These are phyloP conservation scores for Stachybotrys elegans DNA, from an alignment of 2,329 filamentous ascomycete species.

Conservation along the genomic window DNA sequence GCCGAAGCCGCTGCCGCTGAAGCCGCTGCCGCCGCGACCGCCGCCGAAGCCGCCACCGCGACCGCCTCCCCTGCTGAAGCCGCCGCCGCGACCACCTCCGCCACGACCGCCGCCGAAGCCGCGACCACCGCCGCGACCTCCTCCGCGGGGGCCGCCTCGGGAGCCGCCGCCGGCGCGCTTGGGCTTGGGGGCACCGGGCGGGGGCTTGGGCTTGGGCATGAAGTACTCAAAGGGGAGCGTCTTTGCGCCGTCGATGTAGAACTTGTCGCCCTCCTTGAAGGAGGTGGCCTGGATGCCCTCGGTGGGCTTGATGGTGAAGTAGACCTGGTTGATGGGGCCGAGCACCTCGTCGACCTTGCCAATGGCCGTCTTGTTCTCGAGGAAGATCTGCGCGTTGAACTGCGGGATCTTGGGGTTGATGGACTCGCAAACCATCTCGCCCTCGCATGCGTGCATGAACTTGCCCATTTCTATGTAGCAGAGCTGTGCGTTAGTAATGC, in stretches of 20 bases:
- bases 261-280: conserved; percentile 96
- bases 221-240: conserved; percentile 93
- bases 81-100: conserved; percentile 30
- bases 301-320: conserved; percentile 95
- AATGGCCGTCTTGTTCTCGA: conserved; percentile 96
- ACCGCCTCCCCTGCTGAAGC: conserved; percentile 37
- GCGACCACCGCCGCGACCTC: conserved; percentile 26
- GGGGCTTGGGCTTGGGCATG: conserved; percentile 84
- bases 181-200: conserved; percentile 56
- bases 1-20: conserved; percentile 25
- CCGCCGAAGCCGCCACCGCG: conserved; percentile 31
- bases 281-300: conserved; percentile 92
- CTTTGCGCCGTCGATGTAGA: conserved; percentile 94
- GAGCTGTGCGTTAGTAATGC: conserved; percentile 8
- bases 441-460: conserved; percentile 92
- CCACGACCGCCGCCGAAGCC: conserved; percentile 25
- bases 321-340: conserved; percentile 95
- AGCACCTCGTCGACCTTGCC: conserved; percentile 98
- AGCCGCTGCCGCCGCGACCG: conserved; percentile 27
- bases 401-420: conserved; percentile 94
- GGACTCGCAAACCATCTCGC: conserved; percentile 95
- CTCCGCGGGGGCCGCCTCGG: conserved; percentile 31
- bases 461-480: conserved; percentile 69
- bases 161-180: conserved; percentile 55
- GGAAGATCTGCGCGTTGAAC: conserved; percentile 98